Conservation (phyloP, 345 rosid species). For the Rubroshorea leprosula region DNA sequence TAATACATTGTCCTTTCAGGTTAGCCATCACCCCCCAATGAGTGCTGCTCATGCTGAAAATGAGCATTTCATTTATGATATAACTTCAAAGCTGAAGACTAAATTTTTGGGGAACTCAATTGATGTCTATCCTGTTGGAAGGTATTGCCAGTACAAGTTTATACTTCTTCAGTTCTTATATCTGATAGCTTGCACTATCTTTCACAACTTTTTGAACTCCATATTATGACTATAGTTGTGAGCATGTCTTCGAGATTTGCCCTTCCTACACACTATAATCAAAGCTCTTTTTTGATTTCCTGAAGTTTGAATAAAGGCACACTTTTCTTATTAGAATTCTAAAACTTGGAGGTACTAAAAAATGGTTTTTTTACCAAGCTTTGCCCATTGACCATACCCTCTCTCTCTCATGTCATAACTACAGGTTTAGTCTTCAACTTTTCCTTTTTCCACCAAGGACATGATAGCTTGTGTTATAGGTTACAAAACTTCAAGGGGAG, state of each 20-base stretch:
- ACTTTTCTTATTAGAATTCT: too few species aligned
- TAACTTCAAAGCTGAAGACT: constrained; percentile 76
- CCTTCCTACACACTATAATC: background rate
- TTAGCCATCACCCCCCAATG: constrained; percentile 84
- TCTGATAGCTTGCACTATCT: background rate
- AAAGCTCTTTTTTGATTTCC: background rate
- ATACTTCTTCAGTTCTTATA: background rate
- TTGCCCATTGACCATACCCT: too few species aligned
- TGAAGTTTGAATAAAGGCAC: background rate
- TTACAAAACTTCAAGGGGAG: background rate
- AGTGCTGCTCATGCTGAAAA: constrained; percentile 84
- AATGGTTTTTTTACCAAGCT: too few species aligned
- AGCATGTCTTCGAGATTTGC: background rate
- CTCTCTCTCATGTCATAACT: too few species aligned
- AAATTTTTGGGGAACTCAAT: constrained; percentile 76
- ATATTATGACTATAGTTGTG: background rate
- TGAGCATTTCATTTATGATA: constrained; percentile 68
- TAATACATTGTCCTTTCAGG: constrained; percentile 32
- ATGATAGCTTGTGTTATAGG: too few species aligned
- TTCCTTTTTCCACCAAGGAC: too few species aligned
- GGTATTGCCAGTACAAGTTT: constrained; percentile 23
- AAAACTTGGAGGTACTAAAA: background rate
- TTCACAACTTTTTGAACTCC: background rate
- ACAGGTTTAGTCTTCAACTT: too few species aligned
- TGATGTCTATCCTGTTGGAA: constrained; percentile 79